A percentile compares a stretch with the other conserved stretches of the same genome.
Conservation (phyloP, 768 basidiomycete species). For the Amanita rubescens region DNA sequence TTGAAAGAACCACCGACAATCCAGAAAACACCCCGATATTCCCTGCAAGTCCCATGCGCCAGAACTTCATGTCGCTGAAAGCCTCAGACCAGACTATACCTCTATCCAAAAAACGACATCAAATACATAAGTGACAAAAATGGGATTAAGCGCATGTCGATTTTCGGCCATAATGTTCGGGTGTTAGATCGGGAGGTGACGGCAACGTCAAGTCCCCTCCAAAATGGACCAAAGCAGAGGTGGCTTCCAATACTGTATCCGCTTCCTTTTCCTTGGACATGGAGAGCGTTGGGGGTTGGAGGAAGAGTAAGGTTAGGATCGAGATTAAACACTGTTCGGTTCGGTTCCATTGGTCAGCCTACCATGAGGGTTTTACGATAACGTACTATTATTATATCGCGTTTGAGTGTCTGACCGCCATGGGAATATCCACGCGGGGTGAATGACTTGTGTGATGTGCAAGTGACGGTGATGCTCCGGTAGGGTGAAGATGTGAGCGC, state of each 20-base stretch:
- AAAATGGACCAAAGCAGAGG: constrained; percentile 25
- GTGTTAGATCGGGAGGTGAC: constrained; percentile 36
- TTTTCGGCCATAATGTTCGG: constrained; percentile 46
- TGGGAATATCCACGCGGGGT: too few relatives aligned
- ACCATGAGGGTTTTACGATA: too few relatives aligned
- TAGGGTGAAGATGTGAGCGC: too few relatives aligned
- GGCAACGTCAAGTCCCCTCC: constrained; percentile 39
- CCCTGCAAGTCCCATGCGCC: constrained; percentile 24
- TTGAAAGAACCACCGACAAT: neutral
- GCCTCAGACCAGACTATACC: constrained; percentile 26
- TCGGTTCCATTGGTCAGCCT: too few relatives aligned
- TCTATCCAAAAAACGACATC: constrained; percentile 57
- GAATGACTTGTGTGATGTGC: too few relatives aligned
- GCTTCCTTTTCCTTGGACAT: neutral
- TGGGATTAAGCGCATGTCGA: constrained; percentile 51
- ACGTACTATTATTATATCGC: too few relatives aligned
- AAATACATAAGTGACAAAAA: constrained; percentile 55
- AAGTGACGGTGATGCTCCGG: too few relatives aligned
- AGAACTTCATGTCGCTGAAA: neutral
- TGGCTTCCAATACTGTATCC: neutral
- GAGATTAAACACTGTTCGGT: too few relatives aligned
- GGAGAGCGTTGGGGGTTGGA: neutral
- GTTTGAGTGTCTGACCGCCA: too few relatives aligned
- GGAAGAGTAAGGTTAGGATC: too few relatives aligned
- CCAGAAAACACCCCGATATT: constrained; percentile 41